Conservation (phyloP, 2,329 filamentous ascomycete species). For the Aspergillus fructus region DNA sequence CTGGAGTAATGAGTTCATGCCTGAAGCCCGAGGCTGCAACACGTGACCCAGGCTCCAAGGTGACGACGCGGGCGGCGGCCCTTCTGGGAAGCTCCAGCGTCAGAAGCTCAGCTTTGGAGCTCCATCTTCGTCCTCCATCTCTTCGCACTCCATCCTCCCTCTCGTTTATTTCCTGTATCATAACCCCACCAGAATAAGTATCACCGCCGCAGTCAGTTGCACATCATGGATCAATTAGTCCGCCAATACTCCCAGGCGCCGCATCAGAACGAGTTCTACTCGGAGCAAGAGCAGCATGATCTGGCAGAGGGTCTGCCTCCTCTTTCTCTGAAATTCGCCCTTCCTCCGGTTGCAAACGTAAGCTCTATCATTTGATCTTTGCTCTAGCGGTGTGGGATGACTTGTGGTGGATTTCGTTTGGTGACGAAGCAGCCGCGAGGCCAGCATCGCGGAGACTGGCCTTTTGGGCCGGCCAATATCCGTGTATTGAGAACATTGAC, state of each 20-base stretch:
- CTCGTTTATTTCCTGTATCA: constrained; percentile 1
- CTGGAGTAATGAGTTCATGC: neutral
- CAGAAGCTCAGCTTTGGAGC: constrained; percentile 19
- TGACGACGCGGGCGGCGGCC: constrained; percentile 10
- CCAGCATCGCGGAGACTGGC: neutral
- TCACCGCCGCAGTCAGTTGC: constrained; percentile 5
- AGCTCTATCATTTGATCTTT: constrained; percentile 31
- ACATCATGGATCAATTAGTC: constrained; percentile 85
- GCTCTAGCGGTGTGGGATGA: neutral
- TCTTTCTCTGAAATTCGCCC: constrained; percentile 88
- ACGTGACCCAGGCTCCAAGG: constrained; percentile 20
- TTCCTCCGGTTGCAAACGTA: constrained; percentile 90
- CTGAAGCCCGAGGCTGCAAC: constrained; percentile 10
- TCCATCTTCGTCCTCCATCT: constrained; percentile 11
- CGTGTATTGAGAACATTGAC: constrained; percentile 9
- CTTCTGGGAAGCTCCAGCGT: constrained; percentile 17
- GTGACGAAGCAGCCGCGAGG: neutral
- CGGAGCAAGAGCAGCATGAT: constrained; percentile 72
- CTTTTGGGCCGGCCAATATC: neutral
- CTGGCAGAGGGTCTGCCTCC: constrained; percentile 69
- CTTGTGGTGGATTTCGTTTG: neutral
- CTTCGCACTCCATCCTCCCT: constrained; percentile 4
- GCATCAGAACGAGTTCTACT: constrained; percentile 69
- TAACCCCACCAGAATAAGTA: neutral
- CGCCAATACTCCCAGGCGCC: constrained; percentile 83